phyloP scores from a whole-genome alignment of 129 eudicot species.

The Flaveria bidentis region DNA sequence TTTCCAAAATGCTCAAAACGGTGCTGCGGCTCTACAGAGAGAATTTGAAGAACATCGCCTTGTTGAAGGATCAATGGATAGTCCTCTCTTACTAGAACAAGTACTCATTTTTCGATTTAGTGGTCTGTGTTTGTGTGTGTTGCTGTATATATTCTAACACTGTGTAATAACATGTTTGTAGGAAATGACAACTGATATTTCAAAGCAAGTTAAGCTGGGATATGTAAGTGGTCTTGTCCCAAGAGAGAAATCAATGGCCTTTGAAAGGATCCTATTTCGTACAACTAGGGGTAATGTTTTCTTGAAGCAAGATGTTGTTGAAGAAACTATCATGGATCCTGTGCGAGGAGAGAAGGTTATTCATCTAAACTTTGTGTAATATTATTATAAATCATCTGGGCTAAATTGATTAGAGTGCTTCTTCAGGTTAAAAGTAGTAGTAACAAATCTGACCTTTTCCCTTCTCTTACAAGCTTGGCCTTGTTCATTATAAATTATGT shows the following conservation, averaged over 20 bases:
- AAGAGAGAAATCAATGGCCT: constrained; percentile 73
- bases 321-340: constrained; percentile 70
- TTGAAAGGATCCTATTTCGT: constrained; percentile 88
- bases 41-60: constrained; percentile 45
- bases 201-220: constrained; percentile 77
- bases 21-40: constrained; percentile 58
- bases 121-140: background rate
- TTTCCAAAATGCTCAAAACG: constrained; percentile 60
- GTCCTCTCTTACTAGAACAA: constrained; percentile 77
- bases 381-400: constrained; percentile 5
- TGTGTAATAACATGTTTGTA: constrained; percentile 35
- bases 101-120: constrained; percentile 36
- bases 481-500: background rate
- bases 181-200: constrained; percentile 65
- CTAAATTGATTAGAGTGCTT: constrained; percentile 2
- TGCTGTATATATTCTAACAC: constrained; percentile 5
- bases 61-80: constrained; percentile 70
- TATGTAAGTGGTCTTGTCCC: constrained; percentile 75
- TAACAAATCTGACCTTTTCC: background rate
- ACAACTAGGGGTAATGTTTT: constrained; percentile 92
- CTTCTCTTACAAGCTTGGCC: constrained; percentile 8
- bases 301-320: constrained; percentile 64
- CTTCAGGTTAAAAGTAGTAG: background rate
- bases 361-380: constrained; percentile 4
- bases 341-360: constrained; percentile 74